Evolutionary conservation across 345 rosid genomes (phyloP).

Genomic region (Corymbia maculata): DNA sequence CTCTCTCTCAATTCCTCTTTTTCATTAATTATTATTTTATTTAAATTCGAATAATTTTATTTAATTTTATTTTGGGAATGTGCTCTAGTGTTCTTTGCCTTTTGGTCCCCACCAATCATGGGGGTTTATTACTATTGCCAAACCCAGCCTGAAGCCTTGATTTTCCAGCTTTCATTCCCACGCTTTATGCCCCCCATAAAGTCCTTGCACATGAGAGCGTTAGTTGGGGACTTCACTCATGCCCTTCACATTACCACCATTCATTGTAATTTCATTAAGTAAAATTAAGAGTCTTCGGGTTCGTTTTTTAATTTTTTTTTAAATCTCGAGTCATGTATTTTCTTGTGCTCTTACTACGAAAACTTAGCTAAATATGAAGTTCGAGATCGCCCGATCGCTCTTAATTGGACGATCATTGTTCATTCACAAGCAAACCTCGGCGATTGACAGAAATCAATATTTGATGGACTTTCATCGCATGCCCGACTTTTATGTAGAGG

Average conservation of each 20-base stretch:
- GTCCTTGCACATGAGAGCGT: background rate
- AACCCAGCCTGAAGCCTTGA: background rate
- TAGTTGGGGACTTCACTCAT: background rate
- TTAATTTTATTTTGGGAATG: background rate
- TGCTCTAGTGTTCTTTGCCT: background rate
- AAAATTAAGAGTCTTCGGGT: background rate
- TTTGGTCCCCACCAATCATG: background rate
- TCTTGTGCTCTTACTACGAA: background rate
- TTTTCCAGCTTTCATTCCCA: background rate
- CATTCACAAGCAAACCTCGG: accelerated
- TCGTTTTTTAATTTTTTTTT: too few species aligned
- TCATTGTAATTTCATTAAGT: background rate
- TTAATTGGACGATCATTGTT: background rate
- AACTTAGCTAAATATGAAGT: background rate
- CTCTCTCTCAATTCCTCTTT: background rate
- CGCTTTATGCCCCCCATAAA: background rate
- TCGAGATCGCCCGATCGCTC: accelerated
- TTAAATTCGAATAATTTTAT: background rate
- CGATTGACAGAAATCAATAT: too few species aligned
- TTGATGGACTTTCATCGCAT: background rate
- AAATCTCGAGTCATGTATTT: background rate
- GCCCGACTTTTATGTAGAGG: background rate
- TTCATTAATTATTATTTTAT: background rate
- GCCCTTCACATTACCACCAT: background rate
- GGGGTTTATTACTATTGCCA: background rate